Evolutionary conservation across 1,284 basidiomycete genomes (phyloP).

Genomic region (Mrakiaceae sp.): DNA sequence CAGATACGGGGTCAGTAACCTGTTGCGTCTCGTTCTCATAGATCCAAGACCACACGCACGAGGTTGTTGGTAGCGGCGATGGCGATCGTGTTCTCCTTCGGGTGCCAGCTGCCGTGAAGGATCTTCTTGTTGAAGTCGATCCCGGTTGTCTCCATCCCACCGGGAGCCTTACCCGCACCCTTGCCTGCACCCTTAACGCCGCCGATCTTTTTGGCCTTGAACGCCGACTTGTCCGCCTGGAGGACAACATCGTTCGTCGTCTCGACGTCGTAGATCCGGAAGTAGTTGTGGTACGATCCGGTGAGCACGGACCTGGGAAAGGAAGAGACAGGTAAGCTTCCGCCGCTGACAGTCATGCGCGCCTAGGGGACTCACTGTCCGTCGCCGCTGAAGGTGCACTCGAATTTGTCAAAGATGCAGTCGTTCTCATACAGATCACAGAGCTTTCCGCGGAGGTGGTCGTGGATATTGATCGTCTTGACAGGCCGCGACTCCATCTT

Average conservation of each 20-base stretch:
- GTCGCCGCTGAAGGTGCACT: conserved; percentile 91
- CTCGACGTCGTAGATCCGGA: conserved; percentile 97
- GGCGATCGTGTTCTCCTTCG: conserved; percentile 92
- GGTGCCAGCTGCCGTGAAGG: conserved; percentile 93
- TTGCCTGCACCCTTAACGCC: conserved; percentile 47
- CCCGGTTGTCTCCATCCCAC: conserved; percentile 75
- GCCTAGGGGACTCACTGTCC: conserved; percentile 60
- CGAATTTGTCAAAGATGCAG: conserved; percentile 99
- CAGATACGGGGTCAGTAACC: too few species aligned
- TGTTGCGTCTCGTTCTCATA: too few species aligned
- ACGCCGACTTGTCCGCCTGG: conserved; percentile 98
- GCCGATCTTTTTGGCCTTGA: conserved; percentile 97
- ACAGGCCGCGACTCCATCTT: conserved; percentile 97
- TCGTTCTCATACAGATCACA: conserved; percentile 99
- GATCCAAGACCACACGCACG: conserved; percentile 17
- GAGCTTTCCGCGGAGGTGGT: conserved; percentile 91
- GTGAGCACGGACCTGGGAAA: conserved; percentile 72
- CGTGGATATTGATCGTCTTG: conserved; percentile 97
- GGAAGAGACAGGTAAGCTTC: not conserved
- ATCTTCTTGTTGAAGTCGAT: conserved; percentile 99
- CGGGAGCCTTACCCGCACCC: conserved; percentile 51
- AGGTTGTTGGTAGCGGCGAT: conserved; percentile 92
- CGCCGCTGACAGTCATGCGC: too few species aligned
- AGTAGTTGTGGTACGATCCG: conserved; percentile 99
- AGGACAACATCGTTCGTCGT: conserved; percentile 81